Evolutionary conservation across 306 rosid genomes (phyloP), one percentile per base, ranked within the genome.

Genomic region (Erythrophleum fordii): DNA sequence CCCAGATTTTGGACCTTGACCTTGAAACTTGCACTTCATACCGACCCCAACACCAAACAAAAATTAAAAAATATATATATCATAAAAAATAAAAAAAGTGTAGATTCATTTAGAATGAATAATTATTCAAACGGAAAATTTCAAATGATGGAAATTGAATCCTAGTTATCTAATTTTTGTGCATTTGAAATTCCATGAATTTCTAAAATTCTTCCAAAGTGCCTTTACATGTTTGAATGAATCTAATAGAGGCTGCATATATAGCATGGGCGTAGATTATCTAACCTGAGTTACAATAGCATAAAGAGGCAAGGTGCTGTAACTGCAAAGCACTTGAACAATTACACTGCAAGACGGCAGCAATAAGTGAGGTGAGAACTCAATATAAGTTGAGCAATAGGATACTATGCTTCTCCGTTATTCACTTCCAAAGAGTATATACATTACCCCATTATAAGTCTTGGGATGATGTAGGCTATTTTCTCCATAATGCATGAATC

Each of bases 271-370:
- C 20, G 8, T 41, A 64, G 45, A 77, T 67, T 72, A 49, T 64
- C 82, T 31, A 73, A 92, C 98, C 97, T 91, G 97, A 31, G 96
- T 93, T 42, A 93, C 98, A 14, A 95, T 37, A 44, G 86, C 72
- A 80, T 95, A 95, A 55, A 93, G 73, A 17, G 98, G 99, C 78
- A 95, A 84, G 69, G 99, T 93, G 86, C 92, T 88, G 83, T 89
- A 91, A 75, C 99, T 95, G 89, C 99, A 93, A 18, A 95, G 96
- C 56, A 95, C 99, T 89, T 93, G 97, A 87, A 95, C 99, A 76
- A 93, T 76, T 68, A 77, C 86, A 37, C 99, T 90, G 93, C 88
- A 55, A 14, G 22, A 82, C 60, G 83, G 37, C 4, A 69, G 9
- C 25, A 77, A 64, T 35, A 46, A 74, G 37, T 83, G 79, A 78